Evolutionary conservation across 805 yeast genomes (phyloP).

Genomic region (Sporopachydermia lactativora): DNA sequence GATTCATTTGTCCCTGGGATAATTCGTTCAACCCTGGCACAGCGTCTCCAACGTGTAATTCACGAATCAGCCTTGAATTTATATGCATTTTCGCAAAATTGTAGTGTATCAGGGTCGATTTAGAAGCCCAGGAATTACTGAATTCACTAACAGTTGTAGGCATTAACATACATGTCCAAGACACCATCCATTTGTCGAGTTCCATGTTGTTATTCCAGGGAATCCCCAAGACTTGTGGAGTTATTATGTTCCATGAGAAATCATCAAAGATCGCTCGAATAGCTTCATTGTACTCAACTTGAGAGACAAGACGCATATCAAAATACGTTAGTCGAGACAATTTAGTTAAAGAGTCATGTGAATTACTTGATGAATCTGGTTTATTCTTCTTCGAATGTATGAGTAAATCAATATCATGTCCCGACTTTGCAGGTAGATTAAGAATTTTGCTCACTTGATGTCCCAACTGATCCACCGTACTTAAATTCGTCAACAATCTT

Average conservation of each 20-base stretch:
- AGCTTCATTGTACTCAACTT: constrained; percentile 59
- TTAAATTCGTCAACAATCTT: constrained; percentile 18
- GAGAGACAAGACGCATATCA: constrained; percentile 52
- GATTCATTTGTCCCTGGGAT: constrained; percentile 3
- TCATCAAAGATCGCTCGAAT: constrained; percentile 41
- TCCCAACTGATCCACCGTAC: neutral
- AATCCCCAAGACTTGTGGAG: constrained; percentile 49
- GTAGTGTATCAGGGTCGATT: constrained; percentile 54
- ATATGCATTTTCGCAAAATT: constrained; percentile 68
- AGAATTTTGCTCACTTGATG: neutral
- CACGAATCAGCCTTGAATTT: constrained; percentile 23
- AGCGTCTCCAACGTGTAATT: constrained; percentile 18
- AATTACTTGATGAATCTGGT: constrained; percentile 11
- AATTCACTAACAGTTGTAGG: constrained; percentile 30
- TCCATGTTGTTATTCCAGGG: constrained; percentile 56
- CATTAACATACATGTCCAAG: constrained; percentile 58
- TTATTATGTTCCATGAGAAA: constrained; percentile 44
- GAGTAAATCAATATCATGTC: constrained; percentile 2
- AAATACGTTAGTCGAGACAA: constrained; percentile 11
- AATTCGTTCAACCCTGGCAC: constrained; percentile 3
- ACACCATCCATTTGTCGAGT: constrained; percentile 67
- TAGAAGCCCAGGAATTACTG: constrained; percentile 47
- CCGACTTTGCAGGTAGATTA: constrained; percentile 1
- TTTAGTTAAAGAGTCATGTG: constrained; percentile 5
- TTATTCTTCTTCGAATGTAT: constrained; percentile 10